A percentile compares a stretch with the other conserved stretches of the same genome.
These are phyloP conservation scores for Cinchona pubescens DNA, from an alignment of 257 asterid species.

Conservation along the genomic window DNA sequence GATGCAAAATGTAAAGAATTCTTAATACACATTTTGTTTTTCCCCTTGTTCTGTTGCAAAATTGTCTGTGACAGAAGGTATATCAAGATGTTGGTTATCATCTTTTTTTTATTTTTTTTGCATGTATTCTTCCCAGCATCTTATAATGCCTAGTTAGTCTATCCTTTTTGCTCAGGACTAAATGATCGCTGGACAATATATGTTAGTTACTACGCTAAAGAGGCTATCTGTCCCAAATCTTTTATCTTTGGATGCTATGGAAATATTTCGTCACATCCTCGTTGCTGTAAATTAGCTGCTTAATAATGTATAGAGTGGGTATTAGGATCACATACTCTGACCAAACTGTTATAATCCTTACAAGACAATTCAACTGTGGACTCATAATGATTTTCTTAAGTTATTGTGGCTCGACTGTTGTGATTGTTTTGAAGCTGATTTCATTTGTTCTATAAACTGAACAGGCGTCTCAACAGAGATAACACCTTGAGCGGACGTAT, in stretches of 20 bases:
- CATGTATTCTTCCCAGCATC: background rate
- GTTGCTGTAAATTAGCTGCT: background rate
- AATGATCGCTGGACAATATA: background rate
- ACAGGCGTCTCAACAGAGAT: conserved; percentile 97
- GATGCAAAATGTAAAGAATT: background rate
- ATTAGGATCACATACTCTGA: background rate
- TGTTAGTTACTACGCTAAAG: too few species aligned
- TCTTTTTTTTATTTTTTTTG: background rate
- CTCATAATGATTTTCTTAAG: background rate
- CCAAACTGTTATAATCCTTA: background rate
- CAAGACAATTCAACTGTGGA: background rate
- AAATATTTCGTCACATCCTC: background rate
- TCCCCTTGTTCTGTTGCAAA: background rate
- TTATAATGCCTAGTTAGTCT: background rate
- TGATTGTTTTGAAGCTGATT: conserved; percentile 16
- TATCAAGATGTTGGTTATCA: background rate
- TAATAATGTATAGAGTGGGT: background rate
- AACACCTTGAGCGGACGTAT: conserved; percentile 75
- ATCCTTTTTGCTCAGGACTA: background rate
- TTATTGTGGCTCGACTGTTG: background rate
- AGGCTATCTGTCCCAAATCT: background rate
- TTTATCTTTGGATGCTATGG: background rate
- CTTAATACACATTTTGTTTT: background rate
- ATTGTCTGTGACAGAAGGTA: background rate
- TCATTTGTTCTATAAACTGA: conserved; percentile 21